phyloP scores from a whole-genome alignment of 139 green algal species.

The Chlorella sorokiniana region DNA sequence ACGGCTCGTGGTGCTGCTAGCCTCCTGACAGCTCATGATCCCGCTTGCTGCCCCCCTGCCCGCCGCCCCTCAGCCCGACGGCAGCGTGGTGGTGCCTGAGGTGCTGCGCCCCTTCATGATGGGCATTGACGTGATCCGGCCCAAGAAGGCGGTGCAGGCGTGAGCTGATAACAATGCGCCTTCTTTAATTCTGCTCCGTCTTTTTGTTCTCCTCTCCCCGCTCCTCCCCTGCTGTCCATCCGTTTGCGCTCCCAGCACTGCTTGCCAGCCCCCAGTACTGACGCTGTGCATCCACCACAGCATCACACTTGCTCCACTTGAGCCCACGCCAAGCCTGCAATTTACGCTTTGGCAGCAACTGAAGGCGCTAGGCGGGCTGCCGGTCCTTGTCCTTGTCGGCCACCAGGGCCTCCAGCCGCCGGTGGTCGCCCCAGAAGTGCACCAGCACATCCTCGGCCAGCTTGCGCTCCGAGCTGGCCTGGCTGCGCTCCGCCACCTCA shows the following conservation, averaged over 20 bases:
- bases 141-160: conserved; percentile 2
- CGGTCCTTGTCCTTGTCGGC: not conserved
- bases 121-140: conserved; percentile 79
- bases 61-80: conserved; percentile 72
- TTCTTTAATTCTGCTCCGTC: not conserved
- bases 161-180: not conserved
- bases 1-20: too few species aligned
- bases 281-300: not conserved
- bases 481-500: conserved; percentile 3
- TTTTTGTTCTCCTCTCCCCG: not conserved
- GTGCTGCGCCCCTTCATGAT: conserved; percentile 90
- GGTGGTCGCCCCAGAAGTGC: not conserved
- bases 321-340: not conserved
- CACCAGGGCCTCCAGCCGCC: not conserved
- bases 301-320: not conserved
- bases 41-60: not conserved
- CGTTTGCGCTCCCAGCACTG: not conserved
- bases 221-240: not conserved
- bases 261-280: not conserved
- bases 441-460: conserved; percentile 18
- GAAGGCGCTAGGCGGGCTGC: not conserved
- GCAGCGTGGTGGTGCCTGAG: conserved; percentile 86
- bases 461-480: not conserved
- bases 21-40: not conserved
- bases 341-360: not conserved